Conservation (phyloP, 164 flowering plant species). For the Stephania yunnanensis region DNA sequence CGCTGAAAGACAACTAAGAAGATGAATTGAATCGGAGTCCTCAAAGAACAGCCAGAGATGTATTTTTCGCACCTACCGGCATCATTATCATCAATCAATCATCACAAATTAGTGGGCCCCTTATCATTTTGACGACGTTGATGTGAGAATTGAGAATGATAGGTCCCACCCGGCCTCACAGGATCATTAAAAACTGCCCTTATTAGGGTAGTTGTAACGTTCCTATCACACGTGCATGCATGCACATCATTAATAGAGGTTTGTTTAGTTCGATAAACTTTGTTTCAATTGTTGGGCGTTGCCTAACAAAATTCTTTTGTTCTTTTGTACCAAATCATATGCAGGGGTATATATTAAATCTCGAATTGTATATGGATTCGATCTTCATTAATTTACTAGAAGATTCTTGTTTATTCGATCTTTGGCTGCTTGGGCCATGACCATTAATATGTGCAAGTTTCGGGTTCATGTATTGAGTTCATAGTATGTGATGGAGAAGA, state of each 20-base stretch:
- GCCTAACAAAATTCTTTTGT: neutral
- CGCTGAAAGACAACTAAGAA: slow-evolving; percentile 5
- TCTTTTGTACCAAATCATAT: neutral
- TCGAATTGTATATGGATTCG: too few species aligned
- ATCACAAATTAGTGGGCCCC: neutral
- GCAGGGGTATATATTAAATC: too few species aligned
- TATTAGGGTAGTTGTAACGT: neutral
- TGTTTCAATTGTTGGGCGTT: neutral
- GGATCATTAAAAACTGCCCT: neutral
- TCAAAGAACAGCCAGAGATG: slow-evolving; percentile 2
- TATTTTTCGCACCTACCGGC: neutral
- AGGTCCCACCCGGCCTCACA: neutral
- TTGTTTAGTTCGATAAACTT: too few species aligned
- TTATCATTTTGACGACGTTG: neutral
- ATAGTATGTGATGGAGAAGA: neutral
- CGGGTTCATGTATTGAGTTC: neutral
- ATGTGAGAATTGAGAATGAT: neutral
- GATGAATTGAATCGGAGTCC: neutral
- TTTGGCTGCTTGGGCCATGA: too few species aligned
- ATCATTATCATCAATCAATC: neutral
- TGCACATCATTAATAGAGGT: too few species aligned
- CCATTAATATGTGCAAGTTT: neutral
- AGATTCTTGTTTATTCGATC: too few species aligned
- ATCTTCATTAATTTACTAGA: too few species aligned
- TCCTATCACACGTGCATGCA: neutral